Conservation (phyloP, 805 yeast species). For the Myxozyma sirexii region DNA sequence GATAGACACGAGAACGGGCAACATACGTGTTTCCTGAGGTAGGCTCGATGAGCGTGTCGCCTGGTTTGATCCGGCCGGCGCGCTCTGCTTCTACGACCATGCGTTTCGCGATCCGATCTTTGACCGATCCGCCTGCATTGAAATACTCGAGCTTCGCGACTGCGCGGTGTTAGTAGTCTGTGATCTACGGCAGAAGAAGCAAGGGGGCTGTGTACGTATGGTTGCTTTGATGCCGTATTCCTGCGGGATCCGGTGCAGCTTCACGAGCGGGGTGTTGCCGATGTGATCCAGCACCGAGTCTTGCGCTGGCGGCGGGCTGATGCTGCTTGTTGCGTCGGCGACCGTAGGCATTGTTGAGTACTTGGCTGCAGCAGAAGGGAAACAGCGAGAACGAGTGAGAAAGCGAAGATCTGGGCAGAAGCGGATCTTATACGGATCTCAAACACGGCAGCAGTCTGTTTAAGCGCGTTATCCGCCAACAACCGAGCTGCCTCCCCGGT, state of each 20-base stretch:
- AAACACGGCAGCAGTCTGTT: too few relatives aligned
- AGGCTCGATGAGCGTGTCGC: conserved; percentile 78
- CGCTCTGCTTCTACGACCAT: conserved; percentile 87
- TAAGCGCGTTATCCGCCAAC: background rate
- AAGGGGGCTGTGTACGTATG: conserved; percentile 32
- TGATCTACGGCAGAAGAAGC: background rate
- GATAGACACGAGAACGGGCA: too few relatives aligned
- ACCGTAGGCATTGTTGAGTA: background rate
- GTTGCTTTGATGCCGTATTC: conserved; percentile 71
- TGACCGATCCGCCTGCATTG: conserved; percentile 89
- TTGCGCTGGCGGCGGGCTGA: conserved; percentile 45
- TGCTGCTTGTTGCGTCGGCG: background rate
- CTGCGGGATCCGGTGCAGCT: conserved; percentile 74
- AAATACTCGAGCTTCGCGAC: conserved; percentile 79
- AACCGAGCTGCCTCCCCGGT: background rate
- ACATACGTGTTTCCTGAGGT: conserved; percentile 77
- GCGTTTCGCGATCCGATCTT: conserved; percentile 83
- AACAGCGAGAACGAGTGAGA: too few relatives aligned
- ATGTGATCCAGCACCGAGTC: conserved; percentile 70
- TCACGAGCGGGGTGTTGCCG: conserved; percentile 83
- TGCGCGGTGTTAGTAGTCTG: conserved; percentile 39
- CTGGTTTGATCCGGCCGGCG: conserved; percentile 78
- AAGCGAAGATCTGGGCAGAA: too few relatives aligned
- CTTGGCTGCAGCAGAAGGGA: too few relatives aligned
- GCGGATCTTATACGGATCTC: too few relatives aligned